Conservation (phyloP, 148 eudicot species). For the Silene conica region DNA sequence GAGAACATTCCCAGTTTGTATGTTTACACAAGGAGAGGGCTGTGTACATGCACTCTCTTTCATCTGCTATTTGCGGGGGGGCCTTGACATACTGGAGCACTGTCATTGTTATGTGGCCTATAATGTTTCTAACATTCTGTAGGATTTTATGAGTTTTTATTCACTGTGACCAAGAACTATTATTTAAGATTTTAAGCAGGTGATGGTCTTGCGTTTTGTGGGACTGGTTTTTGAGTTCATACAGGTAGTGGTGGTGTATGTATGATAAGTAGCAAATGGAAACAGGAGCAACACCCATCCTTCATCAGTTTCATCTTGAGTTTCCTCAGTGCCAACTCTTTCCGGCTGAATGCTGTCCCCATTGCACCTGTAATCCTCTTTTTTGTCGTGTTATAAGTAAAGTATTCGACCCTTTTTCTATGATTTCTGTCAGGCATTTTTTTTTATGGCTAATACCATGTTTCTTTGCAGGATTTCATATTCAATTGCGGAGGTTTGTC, state of each 20-base stretch:
- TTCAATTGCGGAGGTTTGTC: slow-evolving; percentile 91
- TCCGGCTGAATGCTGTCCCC: slow-evolving; percentile 68
- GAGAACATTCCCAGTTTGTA: not conserved
- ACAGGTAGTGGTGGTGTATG: slow-evolving; percentile 76
- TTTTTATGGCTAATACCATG: not conserved
- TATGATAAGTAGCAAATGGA: slow-evolving; percentile 87
- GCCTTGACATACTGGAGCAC: not conserved
- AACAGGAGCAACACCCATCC: slow-evolving; percentile 73
- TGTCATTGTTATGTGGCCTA: not conserved
- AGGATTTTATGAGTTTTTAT: not conserved
- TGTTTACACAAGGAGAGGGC: no score
- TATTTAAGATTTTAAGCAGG: no score
- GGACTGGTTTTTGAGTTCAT: no score
- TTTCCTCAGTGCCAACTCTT: slow-evolving; percentile 65
- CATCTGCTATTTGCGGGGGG: not conserved
- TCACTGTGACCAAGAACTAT: no score
- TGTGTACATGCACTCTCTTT: not conserved
- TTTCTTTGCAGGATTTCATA: slow-evolving; percentile 70
- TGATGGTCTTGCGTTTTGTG: no score
- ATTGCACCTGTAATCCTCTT: slow-evolving; percentile 65
- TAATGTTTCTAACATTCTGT: not conserved
- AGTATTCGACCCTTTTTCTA: not conserved
- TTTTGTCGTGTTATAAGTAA: not conserved
- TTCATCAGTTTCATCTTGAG: slow-evolving; percentile 70
- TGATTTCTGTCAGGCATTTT: not conserved